These are phyloP conservation scores for Aspergillus tubingensis DNA, from an alignment of 2,329 filamentous ascomycete genomes.

Conservation along the genomic window DNA sequence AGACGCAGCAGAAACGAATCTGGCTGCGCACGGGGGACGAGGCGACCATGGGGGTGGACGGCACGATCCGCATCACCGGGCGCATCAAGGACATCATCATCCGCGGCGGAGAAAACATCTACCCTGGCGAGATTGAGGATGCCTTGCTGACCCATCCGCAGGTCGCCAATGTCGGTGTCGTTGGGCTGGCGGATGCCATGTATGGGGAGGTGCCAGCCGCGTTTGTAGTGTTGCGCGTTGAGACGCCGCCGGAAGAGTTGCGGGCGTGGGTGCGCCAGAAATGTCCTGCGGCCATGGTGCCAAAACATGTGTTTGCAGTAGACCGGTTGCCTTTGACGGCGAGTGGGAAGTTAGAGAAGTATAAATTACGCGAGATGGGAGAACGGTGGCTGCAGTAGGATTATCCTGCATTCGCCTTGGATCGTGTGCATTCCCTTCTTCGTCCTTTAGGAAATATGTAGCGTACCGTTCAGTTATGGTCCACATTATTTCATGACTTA, in stretches of 20 bases:
- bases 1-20: conserved; percentile 53
- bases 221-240: background rate
- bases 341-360: background rate
- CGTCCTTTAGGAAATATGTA: no score
- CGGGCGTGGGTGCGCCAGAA: background rate
- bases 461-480: no score
- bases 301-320: background rate
- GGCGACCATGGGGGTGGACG: conserved; percentile 52
- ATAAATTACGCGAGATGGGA: background rate
- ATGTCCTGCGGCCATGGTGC: background rate
- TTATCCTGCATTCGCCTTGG: no score
- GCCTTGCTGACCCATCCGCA: conserved; percentile 61
- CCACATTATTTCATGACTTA: no score
- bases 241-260: background rate
- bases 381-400: background rate
- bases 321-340: background rate
- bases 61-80: conserved; percentile 70
- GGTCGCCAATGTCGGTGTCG: conserved; percentile 61
- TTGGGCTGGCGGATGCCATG: conserved; percentile 60
- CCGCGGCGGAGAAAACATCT: conserved; percentile 67
- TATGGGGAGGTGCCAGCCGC: conserved; percentile 12
- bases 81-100: conserved; percentile 78
- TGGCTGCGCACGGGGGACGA: conserved; percentile 67
- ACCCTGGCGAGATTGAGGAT: conserved; percentile 70
- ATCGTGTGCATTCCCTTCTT: no score